phyloP scores from a whole-genome alignment of 2,329 filamentous ascomycete species.

The Neonectria ditissima region DNA sequence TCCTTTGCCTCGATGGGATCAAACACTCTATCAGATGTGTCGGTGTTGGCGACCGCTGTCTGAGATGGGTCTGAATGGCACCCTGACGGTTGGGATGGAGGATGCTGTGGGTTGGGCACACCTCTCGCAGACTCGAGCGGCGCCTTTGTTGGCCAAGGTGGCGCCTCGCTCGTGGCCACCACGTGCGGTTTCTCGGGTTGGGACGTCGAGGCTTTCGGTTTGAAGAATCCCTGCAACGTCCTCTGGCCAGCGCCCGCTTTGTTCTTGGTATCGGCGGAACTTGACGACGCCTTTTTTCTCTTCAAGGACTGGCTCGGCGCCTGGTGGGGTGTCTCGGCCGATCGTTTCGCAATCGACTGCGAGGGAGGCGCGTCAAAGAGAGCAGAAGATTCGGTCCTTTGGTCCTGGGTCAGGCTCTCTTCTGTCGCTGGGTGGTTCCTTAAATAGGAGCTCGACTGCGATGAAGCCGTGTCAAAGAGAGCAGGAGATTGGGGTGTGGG shows the following conservation, averaged over 20 bases:
- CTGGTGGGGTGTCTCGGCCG: constrained; percentile 23
- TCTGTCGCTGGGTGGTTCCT: too few species aligned
- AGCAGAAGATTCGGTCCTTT: constrained; percentile 9
- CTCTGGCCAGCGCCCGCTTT: constrained; percentile 56
- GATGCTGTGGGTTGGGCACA: constrained; percentile 2
- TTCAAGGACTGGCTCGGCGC: constrained; percentile 35
- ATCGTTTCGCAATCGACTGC: constrained; percentile 33
- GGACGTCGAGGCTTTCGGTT: constrained; percentile 54
- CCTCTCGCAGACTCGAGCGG: constrained; percentile 15
- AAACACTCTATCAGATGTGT: constrained; percentile 58
- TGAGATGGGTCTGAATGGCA: constrained; percentile 10
- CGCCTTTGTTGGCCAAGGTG: constrained; percentile 32
- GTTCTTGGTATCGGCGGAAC: constrained; percentile 46
- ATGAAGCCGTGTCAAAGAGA: constrained; percentile 6
- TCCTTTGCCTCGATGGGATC: constrained; percentile 81
- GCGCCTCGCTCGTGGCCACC: constrained; percentile 20
- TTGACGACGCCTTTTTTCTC: constrained; percentile 41
- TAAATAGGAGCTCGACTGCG: too few species aligned
- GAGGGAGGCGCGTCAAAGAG: constrained; percentile 5
- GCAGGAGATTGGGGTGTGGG: not conserved
- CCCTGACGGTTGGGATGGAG: not conserved
- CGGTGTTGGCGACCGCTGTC: constrained; percentile 20
- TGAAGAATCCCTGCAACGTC: constrained; percentile 85
- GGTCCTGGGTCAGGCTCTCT: too few species aligned
- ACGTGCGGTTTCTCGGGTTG: constrained; percentile 22